Evolutionary conservation across 1,139 yeast species (phyloP), one percentile per base, ranked within the genome.

Genomic region (Geotrichum bryndzae): DNA sequence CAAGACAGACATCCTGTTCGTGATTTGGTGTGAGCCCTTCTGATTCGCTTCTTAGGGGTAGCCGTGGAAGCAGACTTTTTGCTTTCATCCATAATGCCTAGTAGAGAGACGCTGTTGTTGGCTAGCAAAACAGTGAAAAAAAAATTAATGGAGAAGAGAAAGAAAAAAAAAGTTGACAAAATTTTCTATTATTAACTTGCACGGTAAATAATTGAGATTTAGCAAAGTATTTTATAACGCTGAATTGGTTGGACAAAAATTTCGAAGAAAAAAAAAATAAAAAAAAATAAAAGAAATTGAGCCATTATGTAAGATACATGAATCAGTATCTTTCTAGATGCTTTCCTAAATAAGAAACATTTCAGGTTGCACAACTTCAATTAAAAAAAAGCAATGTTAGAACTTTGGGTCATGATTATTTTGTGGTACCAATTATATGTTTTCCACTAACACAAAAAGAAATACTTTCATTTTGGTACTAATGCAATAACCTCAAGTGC

Each of bases 21-120:
- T 15, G 63, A 61, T 38, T 61, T 61, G 3, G 61, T 61, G 27
- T 61, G 63, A 23, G 61, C 61, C n/a, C 61, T 33, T 29, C 63
- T 25, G 33, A 58, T 33, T 31, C 63, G 56, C 52, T 59, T 59
- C 25, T 59, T 59, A n/a, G 45, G 45, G 10, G 45, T 10, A n/a
- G 45, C 15, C 6, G 45, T 38, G 18, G 45, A 38, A 11, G 18
- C 45, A 38, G 15, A 38, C 13, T 38, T 38, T 4, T 38, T 38
- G 45, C 45, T 38, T 38, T 38, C 45, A 29, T 5, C 33, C 33
- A 29, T 29, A 29, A 29, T 29, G 33, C 33, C 7, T 29, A 1
- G n/a, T 22, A 29, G 33, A 5, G 10, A 29, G 33, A 29, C 54
- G 35, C 29, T 11, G 18, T 27, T 22, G n/a, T 18, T 51, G 11